Conservation (phyloP, 2,329 filamentous ascomycete species). For the Colletotrichum graminicola region DNA sequence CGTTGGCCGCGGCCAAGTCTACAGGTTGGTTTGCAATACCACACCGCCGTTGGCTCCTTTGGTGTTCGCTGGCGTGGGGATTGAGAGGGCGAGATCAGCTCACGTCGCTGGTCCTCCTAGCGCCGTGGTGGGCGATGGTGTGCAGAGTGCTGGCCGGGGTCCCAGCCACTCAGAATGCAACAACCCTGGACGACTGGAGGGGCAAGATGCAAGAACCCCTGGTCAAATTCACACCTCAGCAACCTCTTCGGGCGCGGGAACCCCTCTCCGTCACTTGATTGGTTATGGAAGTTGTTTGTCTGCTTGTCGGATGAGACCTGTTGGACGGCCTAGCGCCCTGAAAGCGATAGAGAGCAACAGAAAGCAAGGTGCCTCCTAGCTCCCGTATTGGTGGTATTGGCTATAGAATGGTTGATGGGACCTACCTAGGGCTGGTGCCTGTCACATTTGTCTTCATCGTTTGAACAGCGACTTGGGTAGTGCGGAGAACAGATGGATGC, state of each 20-base stretch:
- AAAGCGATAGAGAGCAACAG: not conserved
- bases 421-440: too few relatives aligned
- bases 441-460: too few relatives aligned
- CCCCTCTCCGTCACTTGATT: slow-evolving; percentile 11
- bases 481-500: too few relatives aligned
- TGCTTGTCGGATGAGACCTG: too few relatives aligned
- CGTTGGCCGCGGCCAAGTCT: too few relatives aligned
- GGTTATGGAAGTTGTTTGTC: slow-evolving; percentile 6
- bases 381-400: too few relatives aligned
- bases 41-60: too few relatives aligned
- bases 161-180: slow-evolving; percentile 42
- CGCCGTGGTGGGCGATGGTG: slow-evolving; percentile 21
- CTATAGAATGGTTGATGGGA: too few relatives aligned
- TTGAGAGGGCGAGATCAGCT: not conserved
- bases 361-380: too few relatives aligned
- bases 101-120: slow-evolving; percentile 7
- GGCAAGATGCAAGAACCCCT: slow-evolving; percentile 45
- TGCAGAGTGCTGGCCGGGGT: slow-evolving; percentile 1
- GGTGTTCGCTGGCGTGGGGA: not conserved
- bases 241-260: slow-evolving; percentile 18
- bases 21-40: too few relatives aligned
- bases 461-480: too few relatives aligned
- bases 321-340: slow-evolving; percentile 37
- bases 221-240: slow-evolving; percentile 40
- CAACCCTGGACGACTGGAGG: slow-evolving; percentile 3